Percentiles rank a stretch among this genome's conserved stretches.
Evolutionary conservation across 805 yeast species (phyloP).

Genomic region (Yarrowia osloensis): DNA sequence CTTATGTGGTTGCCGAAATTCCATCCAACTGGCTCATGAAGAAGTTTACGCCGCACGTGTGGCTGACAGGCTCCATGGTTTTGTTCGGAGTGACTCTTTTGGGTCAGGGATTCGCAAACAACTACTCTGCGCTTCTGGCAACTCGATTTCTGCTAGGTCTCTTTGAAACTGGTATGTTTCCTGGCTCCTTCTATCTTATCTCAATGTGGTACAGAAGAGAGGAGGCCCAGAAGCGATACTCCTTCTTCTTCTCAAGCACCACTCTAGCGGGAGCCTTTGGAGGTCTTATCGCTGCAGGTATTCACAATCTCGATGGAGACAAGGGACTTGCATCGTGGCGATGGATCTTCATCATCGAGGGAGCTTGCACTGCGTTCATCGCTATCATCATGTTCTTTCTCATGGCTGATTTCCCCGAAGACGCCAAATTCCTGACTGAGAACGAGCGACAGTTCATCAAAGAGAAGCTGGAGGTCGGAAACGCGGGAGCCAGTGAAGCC

Average conservation of each 20-base stretch:
- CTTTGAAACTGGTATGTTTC: slow-evolving; percentile 72
- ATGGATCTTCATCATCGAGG: slow-evolving; percentile 59
- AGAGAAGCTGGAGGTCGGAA: slow-evolving; percentile 59
- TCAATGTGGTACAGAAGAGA: slow-evolving; percentile 63
- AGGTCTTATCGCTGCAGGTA: slow-evolving; percentile 66
- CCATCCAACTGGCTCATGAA: slow-evolving; percentile 65
- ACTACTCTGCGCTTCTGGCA: slow-evolving; percentile 59
- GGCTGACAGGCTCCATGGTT: slow-evolving; percentile 61
- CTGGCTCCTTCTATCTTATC: slow-evolving; percentile 70
- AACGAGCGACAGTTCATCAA: slow-evolving; percentile 58
- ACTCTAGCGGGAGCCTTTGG: slow-evolving; percentile 76
- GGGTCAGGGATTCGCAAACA: slow-evolving; percentile 64
- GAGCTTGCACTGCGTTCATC: slow-evolving; percentile 44
- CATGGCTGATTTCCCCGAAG: slow-evolving; percentile 74
- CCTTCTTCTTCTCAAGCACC: slow-evolving; percentile 68
- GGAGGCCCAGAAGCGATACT: slow-evolving; percentile 72
- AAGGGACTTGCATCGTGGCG: slow-evolving; percentile 54
- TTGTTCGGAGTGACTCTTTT: slow-evolving; percentile 63
- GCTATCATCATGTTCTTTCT: slow-evolving; percentile 48
- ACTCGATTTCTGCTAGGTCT: slow-evolving; percentile 70
- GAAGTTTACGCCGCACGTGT: slow-evolving; percentile 60
- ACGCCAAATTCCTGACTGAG: slow-evolving; percentile 54
- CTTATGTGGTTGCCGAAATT: slow-evolving; percentile 66
- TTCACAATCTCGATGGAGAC: slow-evolving; percentile 54
- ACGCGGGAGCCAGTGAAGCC: slow-evolving; percentile 52